Percentiles rank a stretch among this genome's conserved stretches.
Conservation (phyloP, 106 monocot species). For the Allium cepa region DNA sequence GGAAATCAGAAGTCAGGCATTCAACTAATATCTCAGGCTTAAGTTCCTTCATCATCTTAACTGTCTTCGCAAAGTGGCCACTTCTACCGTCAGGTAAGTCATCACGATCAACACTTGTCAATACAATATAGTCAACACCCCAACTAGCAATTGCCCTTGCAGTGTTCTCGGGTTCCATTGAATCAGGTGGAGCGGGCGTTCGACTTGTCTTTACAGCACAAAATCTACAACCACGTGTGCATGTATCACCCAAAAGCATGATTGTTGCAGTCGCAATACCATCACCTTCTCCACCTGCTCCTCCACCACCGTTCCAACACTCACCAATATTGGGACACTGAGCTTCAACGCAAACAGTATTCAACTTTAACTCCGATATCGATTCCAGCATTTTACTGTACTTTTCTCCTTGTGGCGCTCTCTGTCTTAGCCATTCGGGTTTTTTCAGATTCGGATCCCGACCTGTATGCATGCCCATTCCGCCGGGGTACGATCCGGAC, state of each 20-base stretch:
- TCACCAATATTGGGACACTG: conserved; percentile 98
- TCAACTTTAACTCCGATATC: conserved; percentile 68
- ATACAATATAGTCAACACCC: conserved; percentile 96
- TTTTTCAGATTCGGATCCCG: conserved; percentile 34
- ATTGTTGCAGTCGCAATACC: conserved; percentile 96
- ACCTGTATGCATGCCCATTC: conserved; percentile 63
- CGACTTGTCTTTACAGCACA: conserved; percentile 97
- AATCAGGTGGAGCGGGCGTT: conserved; percentile 86
- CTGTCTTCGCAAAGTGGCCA: conserved; percentile 85
- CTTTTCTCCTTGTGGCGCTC: conserved; percentile 93
- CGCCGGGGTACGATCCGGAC: conserved; percentile 40
- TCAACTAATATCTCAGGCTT: conserved; percentile 90
- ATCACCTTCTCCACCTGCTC: conserved; percentile 89
- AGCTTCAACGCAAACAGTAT: conserved; percentile 92
- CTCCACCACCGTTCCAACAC: conserved; percentile 92
- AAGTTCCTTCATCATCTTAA: conserved; percentile 63
- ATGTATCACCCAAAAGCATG: conserved; percentile 97
- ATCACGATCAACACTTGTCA: conserved; percentile 97
- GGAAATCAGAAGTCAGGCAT: conserved; percentile 93
- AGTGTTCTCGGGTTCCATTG: conserved; percentile 84
- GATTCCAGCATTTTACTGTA: conserved; percentile 58
- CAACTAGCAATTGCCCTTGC: conserved; percentile 84
- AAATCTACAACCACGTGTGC: conserved; percentile 95
- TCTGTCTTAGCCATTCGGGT: conserved; percentile 81
- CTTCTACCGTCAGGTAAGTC: conserved; percentile 98